Evolutionary conservation across 2,329 filamentous ascomycete species (phyloP).

Genomic region (Coleophoma cylindrospora): DNA sequence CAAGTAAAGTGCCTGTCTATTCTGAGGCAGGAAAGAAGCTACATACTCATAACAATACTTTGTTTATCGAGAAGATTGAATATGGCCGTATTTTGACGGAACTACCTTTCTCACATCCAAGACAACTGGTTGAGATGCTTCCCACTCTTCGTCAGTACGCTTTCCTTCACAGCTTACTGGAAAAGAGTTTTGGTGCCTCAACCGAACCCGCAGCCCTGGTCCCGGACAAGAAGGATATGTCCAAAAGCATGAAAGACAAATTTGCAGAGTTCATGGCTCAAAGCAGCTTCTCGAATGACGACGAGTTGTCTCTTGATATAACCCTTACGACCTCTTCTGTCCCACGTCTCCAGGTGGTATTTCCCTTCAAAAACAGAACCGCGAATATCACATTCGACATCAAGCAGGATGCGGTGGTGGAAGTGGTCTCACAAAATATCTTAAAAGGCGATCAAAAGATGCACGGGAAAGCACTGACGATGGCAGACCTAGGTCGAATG

Average conservation of each 20-base stretch:
- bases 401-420: conserved; percentile 21
- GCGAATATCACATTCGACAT: conserved; percentile 26
- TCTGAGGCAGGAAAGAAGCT: conserved; percentile 17
- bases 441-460: conserved; percentile 10
- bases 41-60: conserved; percentile 47
- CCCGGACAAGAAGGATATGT: background rate
- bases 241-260: conserved; percentile 18
- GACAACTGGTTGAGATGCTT: conserved; percentile 70
- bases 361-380: conserved; percentile 17
- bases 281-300: conserved; percentile 3
- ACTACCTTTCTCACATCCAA: conserved; percentile 72
- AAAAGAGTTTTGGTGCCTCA: conserved; percentile 49
- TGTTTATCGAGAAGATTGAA: conserved; percentile 69
- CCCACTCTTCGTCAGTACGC: conserved; percentile 73
- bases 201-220: background rate
- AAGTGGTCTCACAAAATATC: conserved; percentile 24
- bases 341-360: conserved; percentile 20
- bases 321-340: conserved; percentile 20
- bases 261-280: conserved; percentile 24
- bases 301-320: conserved; percentile 19
- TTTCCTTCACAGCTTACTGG: conserved; percentile 59
- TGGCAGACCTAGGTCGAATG: conserved; percentile 33
- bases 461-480: conserved; percentile 10
- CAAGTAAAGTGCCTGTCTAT: conserved; percentile 39
- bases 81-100: conserved; percentile 63